Conservation (phyloP, 2,329 filamentous ascomycete genomes). For the Colletotrichum chrysophilum region DNA sequence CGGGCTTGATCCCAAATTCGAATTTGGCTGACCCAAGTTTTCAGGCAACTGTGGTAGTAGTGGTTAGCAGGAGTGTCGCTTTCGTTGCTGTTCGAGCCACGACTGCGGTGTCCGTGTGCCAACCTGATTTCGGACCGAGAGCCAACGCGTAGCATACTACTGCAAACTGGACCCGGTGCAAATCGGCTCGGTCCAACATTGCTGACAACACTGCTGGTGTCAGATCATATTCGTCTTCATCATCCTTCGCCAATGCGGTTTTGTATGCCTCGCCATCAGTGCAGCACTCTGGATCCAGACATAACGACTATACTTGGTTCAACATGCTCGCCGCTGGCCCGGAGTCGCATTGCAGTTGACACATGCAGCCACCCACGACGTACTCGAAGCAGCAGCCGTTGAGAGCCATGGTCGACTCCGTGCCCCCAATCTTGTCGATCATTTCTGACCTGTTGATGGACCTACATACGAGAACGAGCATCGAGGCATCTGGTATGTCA, state of each 20-base stretch:
- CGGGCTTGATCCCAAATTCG: neutral
- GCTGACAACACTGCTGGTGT: neutral
- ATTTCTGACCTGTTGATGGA: neutral
- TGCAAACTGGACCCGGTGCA: neutral
- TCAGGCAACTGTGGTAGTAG: neutral
- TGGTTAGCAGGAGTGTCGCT: neutral
- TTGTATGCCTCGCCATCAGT: neutral
- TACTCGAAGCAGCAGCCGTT: neutral
- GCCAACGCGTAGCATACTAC: neutral
- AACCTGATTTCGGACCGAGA: neutral
- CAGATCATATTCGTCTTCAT: neutral
- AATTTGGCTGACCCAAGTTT: neutral
- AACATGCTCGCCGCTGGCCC: neutral
- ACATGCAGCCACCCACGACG: constrained; percentile 12
- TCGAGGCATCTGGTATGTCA: neutral
- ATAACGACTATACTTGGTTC: neutral
- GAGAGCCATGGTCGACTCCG: neutral
- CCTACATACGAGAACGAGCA: neutral
- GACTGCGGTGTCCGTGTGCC: neutral
- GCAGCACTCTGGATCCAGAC: neutral
- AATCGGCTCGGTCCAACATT: neutral
- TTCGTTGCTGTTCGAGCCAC: neutral
- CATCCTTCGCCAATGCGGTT: neutral
- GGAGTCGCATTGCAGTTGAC: constrained; percentile 2
- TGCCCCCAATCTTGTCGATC: neutral